A percentile compares a stretch with the other conserved stretches of the same genome.
phyloP scores from a whole-genome alignment of 2,329 filamentous ascomycete species.

The Fusarium citri region DNA sequence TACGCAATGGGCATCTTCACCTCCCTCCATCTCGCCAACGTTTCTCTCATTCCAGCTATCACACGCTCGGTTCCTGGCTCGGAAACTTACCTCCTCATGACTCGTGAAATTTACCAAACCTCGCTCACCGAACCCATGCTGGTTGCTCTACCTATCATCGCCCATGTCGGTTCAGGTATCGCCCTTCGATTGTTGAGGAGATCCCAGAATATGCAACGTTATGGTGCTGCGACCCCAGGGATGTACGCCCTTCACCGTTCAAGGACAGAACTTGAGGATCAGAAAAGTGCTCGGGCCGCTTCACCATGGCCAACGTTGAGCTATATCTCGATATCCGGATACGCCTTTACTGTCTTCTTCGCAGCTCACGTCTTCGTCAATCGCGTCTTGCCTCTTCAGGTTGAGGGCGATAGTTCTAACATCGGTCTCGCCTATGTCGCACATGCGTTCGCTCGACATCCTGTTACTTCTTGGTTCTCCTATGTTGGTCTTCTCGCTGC shows the following conservation, averaged over 20 bases:
- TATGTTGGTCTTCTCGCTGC: constrained; percentile 76
- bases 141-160: constrained; percentile 77
- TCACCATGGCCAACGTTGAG: constrained; percentile 76
- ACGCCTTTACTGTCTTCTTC: constrained; percentile 73
- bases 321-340: constrained; percentile 78
- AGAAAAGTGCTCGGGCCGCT: constrained; percentile 23
- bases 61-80: constrained; percentile 78
- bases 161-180: constrained; percentile 82
- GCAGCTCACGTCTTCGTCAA: constrained; percentile 80
- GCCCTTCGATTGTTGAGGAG: constrained; percentile 80
- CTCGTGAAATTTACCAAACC: constrained; percentile 92
- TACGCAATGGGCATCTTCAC: constrained; percentile 85
- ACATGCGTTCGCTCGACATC: constrained; percentile 83
- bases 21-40: constrained; percentile 82
- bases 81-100: constrained; percentile 89
- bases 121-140: constrained; percentile 82
- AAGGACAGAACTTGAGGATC: constrained; percentile 45
- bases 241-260: constrained; percentile 56
- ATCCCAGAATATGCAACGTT: constrained; percentile 76
- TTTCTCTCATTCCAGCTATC: constrained; percentile 80
- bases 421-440: constrained; percentile 85
- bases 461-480: constrained; percentile 72
- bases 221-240: constrained; percentile 75
- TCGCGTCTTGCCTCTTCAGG: constrained; percentile 76
- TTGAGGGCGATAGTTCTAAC: constrained; percentile 88